Evolutionary conservation across 192 early-diverging fungal species (phyloP).

Genomic region (Blastocladiella britannica): DNA sequence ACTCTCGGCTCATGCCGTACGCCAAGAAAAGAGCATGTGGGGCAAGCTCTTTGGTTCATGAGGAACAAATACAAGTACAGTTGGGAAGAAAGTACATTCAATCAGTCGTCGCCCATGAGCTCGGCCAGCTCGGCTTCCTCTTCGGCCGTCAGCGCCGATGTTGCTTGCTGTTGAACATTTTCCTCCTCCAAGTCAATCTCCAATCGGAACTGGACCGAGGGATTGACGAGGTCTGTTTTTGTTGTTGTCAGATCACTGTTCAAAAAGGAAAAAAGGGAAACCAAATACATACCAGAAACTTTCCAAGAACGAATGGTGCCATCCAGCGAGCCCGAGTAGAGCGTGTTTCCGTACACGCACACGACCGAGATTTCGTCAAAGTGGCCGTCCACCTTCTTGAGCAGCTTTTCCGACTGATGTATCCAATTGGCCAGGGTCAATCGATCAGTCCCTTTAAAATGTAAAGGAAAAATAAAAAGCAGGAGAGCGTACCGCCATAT

Average conservation of each 20-base stretch:
- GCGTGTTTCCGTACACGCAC: slow-evolving; percentile 25
- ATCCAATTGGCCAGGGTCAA: not conserved
- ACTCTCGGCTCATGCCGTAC: no score
- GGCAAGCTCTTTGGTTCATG: no score
- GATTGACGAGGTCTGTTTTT: not conserved
- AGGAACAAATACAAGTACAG: no score
- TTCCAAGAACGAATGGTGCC: slow-evolving; percentile 67
- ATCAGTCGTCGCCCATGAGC: slow-evolving; percentile 51
- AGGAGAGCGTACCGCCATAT: slow-evolving; percentile 42
- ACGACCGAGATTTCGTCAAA: slow-evolving; percentile 71
- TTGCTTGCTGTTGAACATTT: slow-evolving; percentile 2
- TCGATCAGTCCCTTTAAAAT: not conserved
- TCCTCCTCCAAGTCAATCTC: not conserved
- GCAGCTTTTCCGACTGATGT: slow-evolving; percentile 44
- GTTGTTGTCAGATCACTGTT: not conserved
- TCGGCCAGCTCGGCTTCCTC: slow-evolving; percentile 77
- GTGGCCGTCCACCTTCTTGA: slow-evolving; percentile 63
- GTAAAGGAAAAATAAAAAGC: slow-evolving; percentile 4
- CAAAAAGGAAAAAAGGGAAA: slow-evolving; percentile 1
- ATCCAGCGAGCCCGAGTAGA: slow-evolving; percentile 70
- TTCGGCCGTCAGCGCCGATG: slow-evolving; percentile 55
- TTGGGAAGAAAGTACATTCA: no score
- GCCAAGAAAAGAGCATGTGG: no score
- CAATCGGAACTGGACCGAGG: not conserved
- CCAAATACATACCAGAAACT: slow-evolving; percentile 23